A percentile compares a stretch with the other conserved stretches of the same genome.
These are phyloP conservation scores for Candolleomyces aberdarensis DNA, from an alignment of 768 basidiomycete species.

Conservation along the genomic window DNA sequence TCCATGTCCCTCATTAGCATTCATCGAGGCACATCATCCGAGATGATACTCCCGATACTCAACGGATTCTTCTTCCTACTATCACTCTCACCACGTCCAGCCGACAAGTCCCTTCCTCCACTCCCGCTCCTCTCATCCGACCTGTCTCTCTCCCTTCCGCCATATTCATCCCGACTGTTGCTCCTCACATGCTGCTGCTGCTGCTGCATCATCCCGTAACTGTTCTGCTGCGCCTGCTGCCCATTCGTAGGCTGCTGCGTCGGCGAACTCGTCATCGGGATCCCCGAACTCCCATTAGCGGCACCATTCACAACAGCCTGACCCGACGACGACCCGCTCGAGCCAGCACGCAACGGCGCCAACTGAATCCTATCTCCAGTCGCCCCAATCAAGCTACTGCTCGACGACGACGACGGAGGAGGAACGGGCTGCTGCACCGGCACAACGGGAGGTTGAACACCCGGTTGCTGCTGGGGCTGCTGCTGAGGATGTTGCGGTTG, in stretches of 20 bases:
- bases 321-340: neutral
- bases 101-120: neutral
- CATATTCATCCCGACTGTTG: constrained; percentile 20
- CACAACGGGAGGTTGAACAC: neutral
- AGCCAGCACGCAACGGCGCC: constrained; percentile 43
- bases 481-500: constrained; percentile 16
- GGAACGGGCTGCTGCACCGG: neutral
- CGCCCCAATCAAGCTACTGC: constrained; percentile 14
- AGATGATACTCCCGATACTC: constrained; percentile 72
- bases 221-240: neutral
- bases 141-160: constrained; percentile 11
- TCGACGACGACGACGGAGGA: constrained; percentile 8
- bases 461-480: constrained; percentile 13
- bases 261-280: constrained; percentile 6
- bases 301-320: neutral
- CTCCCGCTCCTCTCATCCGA: constrained; percentile 9
- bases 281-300: constrained; percentile 10
- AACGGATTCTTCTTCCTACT: constrained; percentile 58
- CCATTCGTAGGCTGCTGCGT: neutral
- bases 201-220: neutral
- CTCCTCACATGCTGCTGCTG: constrained; percentile 26
- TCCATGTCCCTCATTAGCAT: neutral
- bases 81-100: constrained; percentile 12
- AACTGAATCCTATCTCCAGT: constrained; percentile 49
- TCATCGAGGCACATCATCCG: constrained; percentile 34